phyloP scores from a whole-genome alignment of 2,329 filamentous ascomycete genomes.

The Exophiala sideris region DNA sequence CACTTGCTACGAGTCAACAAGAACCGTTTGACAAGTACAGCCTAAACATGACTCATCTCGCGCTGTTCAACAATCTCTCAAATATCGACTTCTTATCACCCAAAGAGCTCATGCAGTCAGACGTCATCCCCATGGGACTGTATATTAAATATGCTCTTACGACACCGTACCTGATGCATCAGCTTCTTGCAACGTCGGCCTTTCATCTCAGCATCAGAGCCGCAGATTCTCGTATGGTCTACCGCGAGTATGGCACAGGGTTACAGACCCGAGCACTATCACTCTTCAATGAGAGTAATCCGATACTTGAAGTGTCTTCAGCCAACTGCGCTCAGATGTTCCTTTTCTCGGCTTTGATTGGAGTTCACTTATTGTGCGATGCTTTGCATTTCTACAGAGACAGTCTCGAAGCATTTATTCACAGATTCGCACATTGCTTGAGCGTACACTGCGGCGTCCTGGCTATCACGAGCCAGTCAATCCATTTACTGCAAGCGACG shows the following conservation, averaged over 20 bases:
- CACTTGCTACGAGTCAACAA: neutral
- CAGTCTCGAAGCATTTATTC: slow-evolving; percentile 37
- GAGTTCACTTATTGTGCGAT: slow-evolving; percentile 41
- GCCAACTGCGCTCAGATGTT: slow-evolving; percentile 23
- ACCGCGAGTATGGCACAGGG: slow-evolving; percentile 20
- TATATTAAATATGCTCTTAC: slow-evolving; percentile 33
- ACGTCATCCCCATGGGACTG: neutral
- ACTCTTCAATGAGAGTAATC: slow-evolving; percentile 19
- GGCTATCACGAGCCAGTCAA: slow-evolving; percentile 10
- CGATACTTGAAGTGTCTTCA: slow-evolving; percentile 11
- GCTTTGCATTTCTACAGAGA: slow-evolving; percentile 40
- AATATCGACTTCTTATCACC: slow-evolving; percentile 16
- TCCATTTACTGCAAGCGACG: slow-evolving; percentile 8
- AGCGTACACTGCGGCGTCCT: slow-evolving; percentile 30
- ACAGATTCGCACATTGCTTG: slow-evolving; percentile 30
- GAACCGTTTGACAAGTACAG: slow-evolving; percentile 5
- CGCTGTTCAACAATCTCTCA: slow-evolving; percentile 31
- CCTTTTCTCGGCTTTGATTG: slow-evolving; percentile 23
- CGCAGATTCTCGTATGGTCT: slow-evolving; percentile 6
- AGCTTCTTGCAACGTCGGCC: slow-evolving; percentile 29
- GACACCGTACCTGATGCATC: slow-evolving; percentile 28
- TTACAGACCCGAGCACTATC: slow-evolving; percentile 22
- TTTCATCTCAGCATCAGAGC: slow-evolving; percentile 39
- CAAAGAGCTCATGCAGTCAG: slow-evolving; percentile 27
- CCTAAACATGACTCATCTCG: slow-evolving; percentile 33